phyloP scores from a whole-genome alignment of 2,329 filamentous ascomycete genomes.

The Pyrenophora tritici-repentis region DNA sequence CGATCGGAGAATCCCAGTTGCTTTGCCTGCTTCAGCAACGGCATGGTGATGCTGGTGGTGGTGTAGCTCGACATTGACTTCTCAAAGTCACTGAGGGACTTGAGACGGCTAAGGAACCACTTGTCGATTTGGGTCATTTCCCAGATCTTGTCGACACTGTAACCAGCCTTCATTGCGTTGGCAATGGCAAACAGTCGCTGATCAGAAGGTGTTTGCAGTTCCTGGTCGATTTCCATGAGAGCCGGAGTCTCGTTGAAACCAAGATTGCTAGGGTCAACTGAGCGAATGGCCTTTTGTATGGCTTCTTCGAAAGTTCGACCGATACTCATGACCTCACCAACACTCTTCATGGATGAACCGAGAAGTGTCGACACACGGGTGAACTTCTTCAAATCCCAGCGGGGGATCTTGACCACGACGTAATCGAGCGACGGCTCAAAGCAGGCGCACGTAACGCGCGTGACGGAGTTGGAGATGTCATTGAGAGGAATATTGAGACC shows the following conservation, averaged over 20 bases:
- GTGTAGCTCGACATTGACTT: slow-evolving; percentile 74
- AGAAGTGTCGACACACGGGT: slow-evolving; percentile 94
- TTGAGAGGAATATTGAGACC: slow-evolving; percentile 94
- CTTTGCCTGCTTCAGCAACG: slow-evolving; percentile 82
- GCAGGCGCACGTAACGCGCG: slow-evolving; percentile 92
- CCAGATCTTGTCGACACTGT: slow-evolving; percentile 96
- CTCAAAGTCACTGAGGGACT: slow-evolving; percentile 86
- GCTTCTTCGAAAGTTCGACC: slow-evolving; percentile 96
- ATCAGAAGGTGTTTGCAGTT: slow-evolving; percentile 95
- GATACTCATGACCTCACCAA: slow-evolving; percentile 98
- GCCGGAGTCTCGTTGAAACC: slow-evolving; percentile 86
- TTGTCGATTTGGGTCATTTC: slow-evolving; percentile 98
- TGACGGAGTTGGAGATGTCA: slow-evolving; percentile 95
- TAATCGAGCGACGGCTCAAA: slow-evolving; percentile 99
- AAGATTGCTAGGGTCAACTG: slow-evolving; percentile 92
- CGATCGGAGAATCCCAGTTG: slow-evolving; percentile 92
- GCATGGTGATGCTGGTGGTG: slow-evolving; percentile 67
- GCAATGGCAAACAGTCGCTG: slow-evolving; percentile 97
- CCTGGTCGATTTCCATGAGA: slow-evolving; percentile 93
- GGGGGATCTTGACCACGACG: slow-evolving; percentile 96
- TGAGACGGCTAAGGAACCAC: slow-evolving; percentile 94
- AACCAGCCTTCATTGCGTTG: slow-evolving; percentile 94
- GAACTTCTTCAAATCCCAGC: slow-evolving; percentile 99
- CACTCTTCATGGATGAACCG: slow-evolving; percentile 99
- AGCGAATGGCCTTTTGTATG: slow-evolving; percentile 95